Base-by-base conservation (phyloP, 352 stramenopile species). In the Phytopythium boreale region DNA sequence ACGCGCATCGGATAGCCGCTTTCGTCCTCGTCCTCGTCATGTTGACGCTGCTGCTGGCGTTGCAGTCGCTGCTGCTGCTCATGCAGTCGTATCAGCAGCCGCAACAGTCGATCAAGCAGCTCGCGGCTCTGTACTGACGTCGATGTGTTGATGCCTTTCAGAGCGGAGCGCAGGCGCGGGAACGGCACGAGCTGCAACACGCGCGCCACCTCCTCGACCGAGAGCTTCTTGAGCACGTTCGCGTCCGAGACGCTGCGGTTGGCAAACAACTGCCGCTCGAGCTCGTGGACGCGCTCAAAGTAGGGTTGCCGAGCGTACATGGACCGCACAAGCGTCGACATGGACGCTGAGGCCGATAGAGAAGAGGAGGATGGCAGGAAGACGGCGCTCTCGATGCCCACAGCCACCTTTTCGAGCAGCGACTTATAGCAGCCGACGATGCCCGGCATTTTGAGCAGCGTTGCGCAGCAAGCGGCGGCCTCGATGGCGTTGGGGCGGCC, bases 361-460 rank as follows among this genome's bases (percentile, higher is more conserved):
- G 27, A 24, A 36, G 59, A 43, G 2, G 72, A 39, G 6, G 52
- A 41, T 15, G 77, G 71, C 4, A 83, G 55, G 56, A 90, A 94
- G 50, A 92, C 80, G 0, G 80, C 79, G 11, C 74, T 80, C 44
- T 82, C 64, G 4, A 94, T 74, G 2, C 84, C 82, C 0, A 71
- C 39, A 0, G 79, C 77, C 49, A 94, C 64, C 58, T 94, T 93
- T 37, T 90, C 71, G 26, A 94, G 70, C 60, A 94, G 56, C 10
- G 77, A 79, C 24, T 37, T 68, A 59, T 93, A 94, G 58, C 78
- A 90, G 2, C 82, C 82, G 17, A 94, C 75, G 31, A 94, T 85
- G 0, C 86, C 86, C 17, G 86, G 84, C 70, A 94, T 90, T 52
- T 93, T 92, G 22, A 89, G 63, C 43, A 94, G 69, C 29, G 82